Conservation (phyloP, 106 monocot species). For the Allium sativum region DNA sequence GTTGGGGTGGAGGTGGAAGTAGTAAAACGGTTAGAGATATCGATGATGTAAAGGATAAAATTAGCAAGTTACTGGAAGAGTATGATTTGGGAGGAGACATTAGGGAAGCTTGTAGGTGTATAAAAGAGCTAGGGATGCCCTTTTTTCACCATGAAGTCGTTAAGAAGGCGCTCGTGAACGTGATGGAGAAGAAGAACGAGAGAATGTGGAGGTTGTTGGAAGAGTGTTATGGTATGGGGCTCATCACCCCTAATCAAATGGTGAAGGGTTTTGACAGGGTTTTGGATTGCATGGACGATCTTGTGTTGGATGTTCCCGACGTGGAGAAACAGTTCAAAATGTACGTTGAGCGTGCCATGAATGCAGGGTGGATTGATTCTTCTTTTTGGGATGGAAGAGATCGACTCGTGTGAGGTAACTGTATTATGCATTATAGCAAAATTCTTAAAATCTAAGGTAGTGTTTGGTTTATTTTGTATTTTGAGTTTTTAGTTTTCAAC, state of each 20-base stretch:
- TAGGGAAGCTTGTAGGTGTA: constrained; percentile 65
- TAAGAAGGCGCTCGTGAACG: constrained; percentile 55
- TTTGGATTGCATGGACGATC: constrained; percentile 47
- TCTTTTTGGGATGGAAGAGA: constrained; percentile 16
- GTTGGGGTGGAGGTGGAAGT: constrained; percentile 67
- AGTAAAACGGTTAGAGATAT: constrained; percentile 59
- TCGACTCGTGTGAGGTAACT: too few species aligned
- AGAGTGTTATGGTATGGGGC: constrained; percentile 28
- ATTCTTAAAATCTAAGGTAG: too few species aligned
- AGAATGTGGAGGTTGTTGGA: constrained; percentile 37
- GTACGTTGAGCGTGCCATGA: constrained; percentile 41
- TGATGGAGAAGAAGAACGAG: constrained; percentile 63
- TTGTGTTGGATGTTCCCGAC: constrained; percentile 56
- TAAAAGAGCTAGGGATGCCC: constrained; percentile 75
- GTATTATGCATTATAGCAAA: too few species aligned
- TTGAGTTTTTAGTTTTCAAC: too few species aligned
- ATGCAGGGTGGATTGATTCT: constrained; percentile 43
- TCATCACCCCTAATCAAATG: constrained; percentile 69
- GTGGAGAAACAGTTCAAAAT: constrained; percentile 29
- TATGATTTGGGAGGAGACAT: constrained; percentile 59
- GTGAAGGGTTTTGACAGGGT: constrained; percentile 63
- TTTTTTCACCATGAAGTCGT: constrained; percentile 87
- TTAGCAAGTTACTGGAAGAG: constrained; percentile 54
- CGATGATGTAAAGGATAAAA: constrained; percentile 71
- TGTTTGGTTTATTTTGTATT: too few species aligned